These are phyloP conservation scores for Pascua sp. DNA, from an alignment of 1,284 basidiomycete species.

Conservation along the genomic window DNA sequence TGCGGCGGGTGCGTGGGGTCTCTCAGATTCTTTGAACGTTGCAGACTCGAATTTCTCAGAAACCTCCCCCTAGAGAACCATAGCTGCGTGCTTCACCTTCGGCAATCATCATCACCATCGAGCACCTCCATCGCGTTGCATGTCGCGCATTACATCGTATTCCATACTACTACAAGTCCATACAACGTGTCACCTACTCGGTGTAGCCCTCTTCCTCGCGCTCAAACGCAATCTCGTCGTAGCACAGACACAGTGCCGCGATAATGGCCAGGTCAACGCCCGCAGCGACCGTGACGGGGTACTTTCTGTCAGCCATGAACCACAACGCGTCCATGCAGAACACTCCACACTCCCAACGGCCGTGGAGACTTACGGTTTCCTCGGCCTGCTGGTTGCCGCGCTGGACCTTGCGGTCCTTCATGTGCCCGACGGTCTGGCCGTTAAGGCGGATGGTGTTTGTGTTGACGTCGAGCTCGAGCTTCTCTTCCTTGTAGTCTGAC, in stretches of 20 bases:
- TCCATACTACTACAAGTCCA: too few relatives aligned
- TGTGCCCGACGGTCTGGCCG: conserved; percentile 12
- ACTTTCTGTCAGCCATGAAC: not conserved
- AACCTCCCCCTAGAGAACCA: too few relatives aligned
- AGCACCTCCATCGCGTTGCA: too few relatives aligned
- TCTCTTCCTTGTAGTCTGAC: not conserved
- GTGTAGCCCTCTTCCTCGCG: conserved; percentile 9
- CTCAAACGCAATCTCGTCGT: conserved; percentile 6
- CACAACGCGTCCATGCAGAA: too few relatives aligned
- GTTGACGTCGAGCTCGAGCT: conserved; percentile 5
- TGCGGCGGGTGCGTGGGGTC: too few relatives aligned
- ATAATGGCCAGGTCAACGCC: conserved; percentile 8
- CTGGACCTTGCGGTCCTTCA: conserved; percentile 36
- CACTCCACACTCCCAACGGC: too few relatives aligned
- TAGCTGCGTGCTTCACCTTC: too few relatives aligned
- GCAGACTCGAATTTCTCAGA: too few relatives aligned
- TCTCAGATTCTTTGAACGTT: too few relatives aligned
- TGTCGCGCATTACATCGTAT: too few relatives aligned
- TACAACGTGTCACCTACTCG: not conserved
- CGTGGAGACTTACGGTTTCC: conserved; percentile 30
- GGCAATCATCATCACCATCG: too few relatives aligned
- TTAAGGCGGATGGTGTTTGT: not conserved
- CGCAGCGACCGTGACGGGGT: conserved; percentile 5
- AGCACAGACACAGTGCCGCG: conserved; percentile 3
- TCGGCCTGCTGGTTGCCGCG: conserved; percentile 29